phyloP scores from a whole-genome alignment of 106 monocot genomes.

The Dendrobium nobile region DNA sequence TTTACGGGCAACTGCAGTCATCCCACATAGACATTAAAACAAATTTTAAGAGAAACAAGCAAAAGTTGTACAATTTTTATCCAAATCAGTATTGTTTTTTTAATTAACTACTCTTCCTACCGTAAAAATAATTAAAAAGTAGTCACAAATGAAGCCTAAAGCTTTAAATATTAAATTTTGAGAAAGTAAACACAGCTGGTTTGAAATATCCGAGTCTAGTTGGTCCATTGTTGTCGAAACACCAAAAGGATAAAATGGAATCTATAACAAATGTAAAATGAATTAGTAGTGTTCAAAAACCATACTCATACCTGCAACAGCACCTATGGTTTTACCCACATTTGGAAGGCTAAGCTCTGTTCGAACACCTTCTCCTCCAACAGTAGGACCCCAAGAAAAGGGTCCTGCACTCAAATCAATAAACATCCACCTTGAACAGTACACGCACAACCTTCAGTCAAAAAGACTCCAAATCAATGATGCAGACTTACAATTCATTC shows the following conservation, averaged over 20 bases:
- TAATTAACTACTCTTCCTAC: too few relatives aligned
- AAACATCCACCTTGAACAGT: conserved; percentile 82
- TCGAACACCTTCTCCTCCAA: conserved; percentile 98
- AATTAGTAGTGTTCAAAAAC: neutral
- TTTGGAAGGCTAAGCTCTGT: conserved; percentile 83
- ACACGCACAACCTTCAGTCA: conserved; percentile 8
- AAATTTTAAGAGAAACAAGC: too few relatives aligned
- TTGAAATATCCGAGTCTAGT: neutral
- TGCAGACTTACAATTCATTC: conserved; percentile 1
- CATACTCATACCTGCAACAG: conserved; percentile 49
- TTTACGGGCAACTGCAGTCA: too few relatives aligned
- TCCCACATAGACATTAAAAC: too few relatives aligned
- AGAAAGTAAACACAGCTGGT: neutral
- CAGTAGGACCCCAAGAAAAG: conserved; percentile 97
- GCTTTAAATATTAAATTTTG: neutral
- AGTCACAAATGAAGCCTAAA: neutral
- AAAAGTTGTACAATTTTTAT: too few relatives aligned
- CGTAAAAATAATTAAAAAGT: too few relatives aligned
- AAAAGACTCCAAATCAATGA: neutral
- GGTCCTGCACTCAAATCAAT: conserved; percentile 93
- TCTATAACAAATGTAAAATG: neutral
- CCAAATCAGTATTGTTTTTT: too few relatives aligned
- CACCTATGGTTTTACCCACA: conserved; percentile 82
- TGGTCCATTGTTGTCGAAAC: neutral
- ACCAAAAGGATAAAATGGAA: neutral